Conservation (phyloP, 2,329 filamentous ascomycete species). For the Madurella fahalii region DNA sequence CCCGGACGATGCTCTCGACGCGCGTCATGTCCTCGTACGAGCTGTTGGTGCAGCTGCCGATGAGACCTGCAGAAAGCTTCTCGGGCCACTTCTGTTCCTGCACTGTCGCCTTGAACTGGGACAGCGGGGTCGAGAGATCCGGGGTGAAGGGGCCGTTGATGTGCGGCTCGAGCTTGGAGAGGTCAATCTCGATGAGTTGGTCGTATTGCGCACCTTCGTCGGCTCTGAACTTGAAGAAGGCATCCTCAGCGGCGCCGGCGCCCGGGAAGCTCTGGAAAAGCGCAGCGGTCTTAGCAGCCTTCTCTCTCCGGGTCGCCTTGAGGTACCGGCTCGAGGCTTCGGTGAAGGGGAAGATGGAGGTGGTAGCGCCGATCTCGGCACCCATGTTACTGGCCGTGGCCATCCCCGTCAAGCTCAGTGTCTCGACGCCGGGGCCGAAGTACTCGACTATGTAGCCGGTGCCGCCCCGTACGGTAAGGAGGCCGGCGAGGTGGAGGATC, state of each 20-base stretch:
- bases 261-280: constrained; percentile 54
- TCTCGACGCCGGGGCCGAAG: constrained; percentile 82
- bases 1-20: constrained; percentile 86
- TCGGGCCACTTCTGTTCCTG: constrained; percentile 84
- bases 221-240: constrained; percentile 64
- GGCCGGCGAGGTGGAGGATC: constrained; percentile 83
- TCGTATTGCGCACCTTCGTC: constrained; percentile 85
- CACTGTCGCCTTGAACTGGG: constrained; percentile 81
- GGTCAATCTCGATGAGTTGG: constrained; percentile 82
- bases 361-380: constrained; percentile 89
- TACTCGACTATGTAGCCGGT: constrained; percentile 96
- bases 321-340: constrained; percentile 81
- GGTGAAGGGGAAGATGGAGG: constrained; percentile 91
- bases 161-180: constrained; percentile 86
- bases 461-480: constrained; percentile 86
- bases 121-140: constrained; percentile 88
- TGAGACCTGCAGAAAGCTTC: constrained; percentile 86
- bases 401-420: constrained; percentile 89
- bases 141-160: constrained; percentile 98
- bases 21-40: constrained; percentile 99
- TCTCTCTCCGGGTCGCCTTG: constrained; percentile 70
- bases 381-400: constrained; percentile 88
- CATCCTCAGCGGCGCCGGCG: constrained; percentile 42
- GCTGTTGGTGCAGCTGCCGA: constrained; percentile 97
- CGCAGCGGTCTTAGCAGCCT: constrained; percentile 64